Base-by-base conservation (phyloP, 2,329 filamentous ascomycete genomes). In the Colletotrichum sp. region DNA sequence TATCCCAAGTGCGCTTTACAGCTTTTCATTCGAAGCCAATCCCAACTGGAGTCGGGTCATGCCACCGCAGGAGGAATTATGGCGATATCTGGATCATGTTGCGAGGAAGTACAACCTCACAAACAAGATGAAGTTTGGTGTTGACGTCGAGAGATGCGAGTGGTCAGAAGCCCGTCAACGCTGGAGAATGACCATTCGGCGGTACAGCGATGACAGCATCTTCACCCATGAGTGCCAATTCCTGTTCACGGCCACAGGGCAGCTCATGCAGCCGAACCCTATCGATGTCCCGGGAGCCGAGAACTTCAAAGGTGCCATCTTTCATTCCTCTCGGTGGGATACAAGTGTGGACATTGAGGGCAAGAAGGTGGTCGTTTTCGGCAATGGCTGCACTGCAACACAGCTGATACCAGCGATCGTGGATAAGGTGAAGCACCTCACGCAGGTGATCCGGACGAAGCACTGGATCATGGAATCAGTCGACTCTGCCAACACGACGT, bases 11-110 rank as follows among this genome's bases (percentile, higher is more conserved):
- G 87, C 90, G 68, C 87, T 92, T 12, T 94, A 94, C 80, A 91
- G 92, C 79, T 90, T 88, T 68, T 90, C 89, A 2, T 94, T 92
- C 80, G 87, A 87, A 21, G 88, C 90, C 1, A 93, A 93, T 75
- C 89, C 89, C 0, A 84, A 91, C 76, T 94, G 92, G 92, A 88
- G 86, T 0, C 87, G 90, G 55, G 85, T 91, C 52, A 89, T 92
- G 79, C 89, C 92, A 1, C 86, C 88, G 57, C 88, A 88, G 2
- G 78, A 82, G 3, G 92, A 94, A 79, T 90, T 94, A 26, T 84
- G 86, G 67, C 82, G 85, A 2, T 94, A 94, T 78, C 88, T 92
- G 83, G 83, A 89, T 71, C 76, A 80, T 0, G 85, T 93, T 1
- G 91, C 92, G 0, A 81, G 84, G 6, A 85, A 87, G 74, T 89